Conservation (phyloP, 2,329 filamentous ascomycete genomes). For the Dryadomyces quercus-mongolicae region DNA sequence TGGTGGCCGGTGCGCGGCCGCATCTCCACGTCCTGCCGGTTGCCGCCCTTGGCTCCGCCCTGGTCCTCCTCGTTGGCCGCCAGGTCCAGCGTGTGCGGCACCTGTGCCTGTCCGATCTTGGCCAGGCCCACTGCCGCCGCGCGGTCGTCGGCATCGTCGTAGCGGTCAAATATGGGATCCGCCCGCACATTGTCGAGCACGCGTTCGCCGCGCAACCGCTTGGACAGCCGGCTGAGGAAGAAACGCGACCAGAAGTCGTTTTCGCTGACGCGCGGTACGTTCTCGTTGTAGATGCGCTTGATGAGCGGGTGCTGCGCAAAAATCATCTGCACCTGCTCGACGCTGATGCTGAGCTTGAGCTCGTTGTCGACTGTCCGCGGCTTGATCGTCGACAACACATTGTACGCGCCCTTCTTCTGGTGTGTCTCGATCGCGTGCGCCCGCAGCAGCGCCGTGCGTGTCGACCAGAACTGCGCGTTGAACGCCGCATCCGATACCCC, state of each 20-base stretch:
- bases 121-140: conserved; percentile 38
- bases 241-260: conserved; percentile 87
- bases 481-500: conserved; percentile 71
- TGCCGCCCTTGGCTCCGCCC: conserved; percentile 69
- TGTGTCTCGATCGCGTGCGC: conserved; percentile 81
- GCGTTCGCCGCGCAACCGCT: conserved; percentile 83
- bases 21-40: conserved; percentile 85
- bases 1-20: conserved; percentile 53
- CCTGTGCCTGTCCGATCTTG: conserved; percentile 47
- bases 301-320: conserved; percentile 89
- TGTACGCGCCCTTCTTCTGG: conserved; percentile 83
- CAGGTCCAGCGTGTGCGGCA: conserved; percentile 84
- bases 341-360: conserved; percentile 64
- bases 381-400: conserved; percentile 84
- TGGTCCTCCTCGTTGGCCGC: conserved; percentile 93
- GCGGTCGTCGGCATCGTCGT: conserved; percentile 62
- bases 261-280: conserved; percentile 70
- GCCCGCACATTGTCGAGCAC: conserved; percentile 64
- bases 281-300: conserved; percentile 83
- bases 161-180: conserved; percentile 72
- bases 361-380: conserved; percentile 63
- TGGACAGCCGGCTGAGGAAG: conserved; percentile 81
- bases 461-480: conserved; percentile 89
- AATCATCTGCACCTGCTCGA: conserved; percentile 87
- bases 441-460: conserved; percentile 71